Evolutionary conservation across 768 basidiomycete species (phyloP).

Genomic region (Hygrophoropsis aurantiaca): DNA sequence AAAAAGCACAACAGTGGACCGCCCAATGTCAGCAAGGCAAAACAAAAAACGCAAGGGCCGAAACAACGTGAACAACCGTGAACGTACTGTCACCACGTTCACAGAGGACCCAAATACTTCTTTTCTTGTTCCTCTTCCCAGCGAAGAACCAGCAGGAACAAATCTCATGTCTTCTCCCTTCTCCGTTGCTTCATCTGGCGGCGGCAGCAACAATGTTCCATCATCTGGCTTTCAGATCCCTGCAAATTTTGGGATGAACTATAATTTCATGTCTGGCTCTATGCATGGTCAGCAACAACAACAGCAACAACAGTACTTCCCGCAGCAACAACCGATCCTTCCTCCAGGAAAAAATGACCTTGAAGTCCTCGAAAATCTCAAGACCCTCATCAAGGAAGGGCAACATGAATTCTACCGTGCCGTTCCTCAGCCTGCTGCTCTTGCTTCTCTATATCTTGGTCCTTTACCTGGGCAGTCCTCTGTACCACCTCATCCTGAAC

Average conservation of each 20-base stretch:
- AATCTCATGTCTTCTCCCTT: conserved; percentile 39
- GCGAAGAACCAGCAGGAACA: conserved; percentile 46
- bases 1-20: conserved; percentile 6
- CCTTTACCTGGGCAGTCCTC: conserved; percentile 30
- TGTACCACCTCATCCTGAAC: conserved; percentile 38
- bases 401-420: conserved; percentile 75
- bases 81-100: conserved; percentile 69
- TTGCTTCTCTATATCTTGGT: conserved; percentile 67
- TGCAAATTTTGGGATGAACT: conserved; percentile 39
- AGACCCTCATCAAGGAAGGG: conserved; percentile 65
- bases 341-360: conserved; percentile 66
- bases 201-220: conserved; percentile 25
- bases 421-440: conserved; percentile 60
- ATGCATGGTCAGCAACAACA: conserved; percentile 33
- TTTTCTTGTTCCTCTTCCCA: conserved; percentile 50
- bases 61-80: conserved; percentile 52
- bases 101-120: conserved; percentile 57
- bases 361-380: conserved; percentile 73
- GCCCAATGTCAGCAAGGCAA: conserved; percentile 55
- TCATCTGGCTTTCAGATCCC: conserved; percentile 33
- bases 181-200: conserved; percentile 34
- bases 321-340: conserved; percentile 25
- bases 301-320: conserved; percentile 26
- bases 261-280: conserved; percentile 32
- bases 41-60: conserved; percentile 65